phyloP scores from a whole-genome alignment of 257 asterid species.

The Capsicum pubescens region DNA sequence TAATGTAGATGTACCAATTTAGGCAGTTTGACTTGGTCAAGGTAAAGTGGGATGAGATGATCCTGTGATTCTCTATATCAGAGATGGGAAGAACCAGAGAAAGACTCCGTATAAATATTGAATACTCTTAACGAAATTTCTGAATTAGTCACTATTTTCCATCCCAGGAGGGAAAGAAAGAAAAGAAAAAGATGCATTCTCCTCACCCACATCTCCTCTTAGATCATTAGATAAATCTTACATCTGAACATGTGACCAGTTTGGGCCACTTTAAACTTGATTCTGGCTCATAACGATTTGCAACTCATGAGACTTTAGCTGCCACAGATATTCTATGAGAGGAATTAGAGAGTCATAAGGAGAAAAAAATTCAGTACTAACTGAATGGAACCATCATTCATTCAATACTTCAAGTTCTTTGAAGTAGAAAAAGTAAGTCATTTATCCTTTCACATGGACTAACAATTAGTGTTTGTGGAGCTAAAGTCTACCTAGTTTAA shows the following conservation, averaged over 20 bases:
- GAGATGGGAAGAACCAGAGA: too few relatives aligned
- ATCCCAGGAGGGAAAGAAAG: too few relatives aligned
- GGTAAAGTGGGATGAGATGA: too few relatives aligned
- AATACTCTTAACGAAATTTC: too few relatives aligned
- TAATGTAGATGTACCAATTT: too few relatives aligned
- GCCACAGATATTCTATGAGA: neutral
- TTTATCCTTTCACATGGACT: neutral
- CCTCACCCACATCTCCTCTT: too few relatives aligned
- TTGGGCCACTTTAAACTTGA: neutral
- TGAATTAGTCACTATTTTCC: too few relatives aligned
- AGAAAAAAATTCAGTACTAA: neutral
- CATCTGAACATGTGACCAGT: neutral
- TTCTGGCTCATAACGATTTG: neutral
- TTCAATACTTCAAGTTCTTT: neutral
- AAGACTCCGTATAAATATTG: too few relatives aligned
- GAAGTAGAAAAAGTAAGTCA: neutral
- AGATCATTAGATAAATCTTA: too few relatives aligned
- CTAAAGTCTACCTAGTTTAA: conserved; percentile 15
- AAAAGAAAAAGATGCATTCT: too few relatives aligned
- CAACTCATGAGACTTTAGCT: neutral
- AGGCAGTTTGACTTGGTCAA: too few relatives aligned
- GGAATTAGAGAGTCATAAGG: neutral
- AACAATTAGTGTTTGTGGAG: conserved; percentile 7
- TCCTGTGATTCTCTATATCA: too few relatives aligned
- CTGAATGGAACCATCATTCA: neutral